Evolutionary conservation across 345 rosid species (phyloP).

Genomic region (Lumnitzera racemosa): DNA sequence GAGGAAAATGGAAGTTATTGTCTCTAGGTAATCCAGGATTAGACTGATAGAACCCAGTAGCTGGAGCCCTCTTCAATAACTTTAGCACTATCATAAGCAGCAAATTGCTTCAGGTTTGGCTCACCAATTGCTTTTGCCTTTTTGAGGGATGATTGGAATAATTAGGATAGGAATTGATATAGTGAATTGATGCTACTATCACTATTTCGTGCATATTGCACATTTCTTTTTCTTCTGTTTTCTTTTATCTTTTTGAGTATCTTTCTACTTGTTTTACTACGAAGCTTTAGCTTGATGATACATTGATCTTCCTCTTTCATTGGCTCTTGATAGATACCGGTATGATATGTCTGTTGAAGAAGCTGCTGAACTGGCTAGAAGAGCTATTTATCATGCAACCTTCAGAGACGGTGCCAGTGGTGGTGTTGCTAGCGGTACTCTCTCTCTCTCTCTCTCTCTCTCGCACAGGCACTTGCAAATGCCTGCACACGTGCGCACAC

Average conservation of each 20-base stretch:
- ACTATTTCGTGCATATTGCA: background rate
- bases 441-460: conserved; percentile 11
- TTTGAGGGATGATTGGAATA: no score
- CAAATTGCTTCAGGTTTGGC: background rate
- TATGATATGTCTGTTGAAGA: conserved; percentile 82
- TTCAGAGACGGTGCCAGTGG: conserved; percentile 99
- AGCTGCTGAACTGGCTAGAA: conserved; percentile 91
- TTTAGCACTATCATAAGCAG: background rate
- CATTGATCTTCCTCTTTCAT: conserved; percentile 1
- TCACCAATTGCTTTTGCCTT: no score
- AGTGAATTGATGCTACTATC: background rate
- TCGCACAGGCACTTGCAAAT: background rate
- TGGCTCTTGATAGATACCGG: conserved; percentile 41
- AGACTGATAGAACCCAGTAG: no score
- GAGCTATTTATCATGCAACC: conserved; percentile 97
- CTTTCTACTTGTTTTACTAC: background rate
- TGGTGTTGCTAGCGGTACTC: conserved; percentile 94
- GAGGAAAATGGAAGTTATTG: no score
- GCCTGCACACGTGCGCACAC: background rate
- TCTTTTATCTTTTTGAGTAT: background rate
- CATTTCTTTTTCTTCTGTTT: background rate
- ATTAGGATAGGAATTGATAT: no score
- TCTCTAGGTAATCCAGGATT: no score
- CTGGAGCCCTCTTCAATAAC: no score
- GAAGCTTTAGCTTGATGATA: background rate